Evolutionary conservation across 208 protist genomes (phyloP), one percentile per base, ranked within the genome.

Genomic region (Phytomonas francai): DNA sequence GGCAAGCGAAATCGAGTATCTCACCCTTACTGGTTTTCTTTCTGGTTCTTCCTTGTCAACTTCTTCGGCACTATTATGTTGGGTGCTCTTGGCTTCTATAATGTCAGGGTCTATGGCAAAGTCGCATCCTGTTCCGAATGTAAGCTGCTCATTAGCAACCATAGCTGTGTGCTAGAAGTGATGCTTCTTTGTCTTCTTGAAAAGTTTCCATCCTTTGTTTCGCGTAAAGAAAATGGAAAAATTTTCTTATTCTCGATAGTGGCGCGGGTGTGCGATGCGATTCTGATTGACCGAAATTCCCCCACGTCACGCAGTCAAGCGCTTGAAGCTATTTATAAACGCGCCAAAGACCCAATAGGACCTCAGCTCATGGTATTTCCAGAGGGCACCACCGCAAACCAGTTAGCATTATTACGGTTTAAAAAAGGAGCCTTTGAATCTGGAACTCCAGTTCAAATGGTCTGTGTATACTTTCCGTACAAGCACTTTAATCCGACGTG

Each of bases 401-500:
- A 93, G 59, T 54, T 78, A 34, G 74, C 81, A 7, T 79, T 96
- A 12, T 94, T 93, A 63, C 63, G 79, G 51, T 97, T 93, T 75
- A 87, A 87, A 65, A 91, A 79, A 32, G 93, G 93, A 28, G 90
- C 91, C 28, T 95, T 97, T 63, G 89, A 87, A 63, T 70, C 87
- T 14, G 90, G 89, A 28, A 78, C 72, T 59, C 91, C 93, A 27
- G 79, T 97, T 27, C 90, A 97, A 73, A 93, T 94, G 81, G 75
- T 96, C 54, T 95, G 89, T 71, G 68, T 93, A 31, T 71, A 68
- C 7, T 95, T 93, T 51, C 88, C 88, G 0, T 94, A 94, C 74
- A 78, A 80, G 66, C 84, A 95, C 66, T 96, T 94, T 75, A 94
- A 95, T 68, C 81, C 92, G 9, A 83, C 81, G 0, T 97, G 92